Base-by-base conservation (phyloP, 352 stramenopile species). In the Phytophthora chlamydospora region DNA sequence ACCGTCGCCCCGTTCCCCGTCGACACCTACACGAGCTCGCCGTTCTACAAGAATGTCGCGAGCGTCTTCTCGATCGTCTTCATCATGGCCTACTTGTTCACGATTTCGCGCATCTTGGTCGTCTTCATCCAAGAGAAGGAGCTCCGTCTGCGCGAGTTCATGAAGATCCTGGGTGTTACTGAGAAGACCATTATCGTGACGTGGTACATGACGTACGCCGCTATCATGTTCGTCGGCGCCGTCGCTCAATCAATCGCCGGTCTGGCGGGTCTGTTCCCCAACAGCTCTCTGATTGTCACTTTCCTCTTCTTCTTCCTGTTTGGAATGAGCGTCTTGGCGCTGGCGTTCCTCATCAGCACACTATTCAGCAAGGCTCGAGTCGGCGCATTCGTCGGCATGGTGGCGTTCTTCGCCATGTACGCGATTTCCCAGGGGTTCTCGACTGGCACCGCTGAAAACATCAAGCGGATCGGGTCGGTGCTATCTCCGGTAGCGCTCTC, bases 41-140 rank as follows among this genome's bases (percentile, higher is more conserved):
- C 60, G 6, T 93, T 95, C 54, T 95, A 89, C 64, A 65, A 73
- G 4, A 49, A 55, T 5, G 63, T 85, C 4, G 66, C 64, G 11
- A 66, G 59, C 10, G 73, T 92, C 0, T 93, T 94, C 42, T 58
- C 79, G 3, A 68, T 98, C 40, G 85, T 97, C 36, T 97, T 97
- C 60, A 78, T 97, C 40, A 68, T 98, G 42, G 81, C 88, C 3
- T 98, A 95, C 58, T 56, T 98, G 10, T 95, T 93, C 68, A 83
- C 89, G 6, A 76, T 96, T 9, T 96, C 88, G 12, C 75, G 80
- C 4, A 73, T 97, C 34, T 68, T 98, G 27, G 71, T 91, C 6
- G 68, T 80, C 5, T 69, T 98, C 21, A 95, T 98, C 10, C 57
- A 76, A 29, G 93, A 98, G 61, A 97, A 97, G 32, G 93, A 98